Percentiles rank a stretch among this genome's conserved stretches.
Conservation (phyloP, 495 filamentous ascomycete species). For the Hyphodiscus hymeniophilus region DNA sequence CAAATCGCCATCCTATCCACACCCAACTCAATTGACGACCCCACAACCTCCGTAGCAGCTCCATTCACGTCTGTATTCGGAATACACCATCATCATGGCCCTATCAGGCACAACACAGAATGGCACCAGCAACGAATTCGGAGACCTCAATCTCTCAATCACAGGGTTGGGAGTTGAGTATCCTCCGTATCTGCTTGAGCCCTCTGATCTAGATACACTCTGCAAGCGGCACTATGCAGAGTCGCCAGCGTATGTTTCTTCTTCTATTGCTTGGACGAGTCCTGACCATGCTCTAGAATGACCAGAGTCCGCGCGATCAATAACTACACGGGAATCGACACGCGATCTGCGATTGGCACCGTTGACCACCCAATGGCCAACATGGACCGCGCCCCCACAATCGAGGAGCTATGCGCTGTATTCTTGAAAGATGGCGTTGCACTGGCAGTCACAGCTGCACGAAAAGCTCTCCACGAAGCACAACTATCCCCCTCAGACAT, state of each 20-base stretch:
- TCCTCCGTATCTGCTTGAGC: constrained; percentile 35
- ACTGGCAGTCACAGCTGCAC: constrained; percentile 46
- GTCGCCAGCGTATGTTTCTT: constrained; percentile 35
- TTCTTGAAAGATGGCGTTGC: constrained; percentile 53
- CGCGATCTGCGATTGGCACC: constrained; percentile 48
- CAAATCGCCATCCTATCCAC: background rate
- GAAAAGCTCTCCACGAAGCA: constrained; percentile 51
- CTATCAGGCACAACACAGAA: constrained; percentile 4
- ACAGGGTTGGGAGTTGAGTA: constrained; percentile 41
- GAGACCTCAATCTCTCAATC: constrained; percentile 37
- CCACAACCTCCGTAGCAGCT: background rate
- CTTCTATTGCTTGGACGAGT: background rate
- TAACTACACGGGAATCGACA: constrained; percentile 54
- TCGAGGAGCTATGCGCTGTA: constrained; percentile 42
- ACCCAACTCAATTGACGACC: background rate
- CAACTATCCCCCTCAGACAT: constrained; percentile 39
- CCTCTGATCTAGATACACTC: constrained; percentile 32
- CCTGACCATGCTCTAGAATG: constrained; percentile 31
- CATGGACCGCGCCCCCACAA: constrained; percentile 41
- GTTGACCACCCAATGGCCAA: constrained; percentile 51
- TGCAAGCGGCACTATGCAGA: constrained; percentile 40
- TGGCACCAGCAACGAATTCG: constrained; percentile 13
- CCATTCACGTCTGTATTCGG: background rate
- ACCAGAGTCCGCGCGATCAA: constrained; percentile 54
- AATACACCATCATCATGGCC: constrained; percentile 6